Evolutionary conservation across 192 early-diverging fungal genomes (phyloP), one percentile per base, ranked within the genome.

Genomic region (Diversispora epigaea): DNA sequence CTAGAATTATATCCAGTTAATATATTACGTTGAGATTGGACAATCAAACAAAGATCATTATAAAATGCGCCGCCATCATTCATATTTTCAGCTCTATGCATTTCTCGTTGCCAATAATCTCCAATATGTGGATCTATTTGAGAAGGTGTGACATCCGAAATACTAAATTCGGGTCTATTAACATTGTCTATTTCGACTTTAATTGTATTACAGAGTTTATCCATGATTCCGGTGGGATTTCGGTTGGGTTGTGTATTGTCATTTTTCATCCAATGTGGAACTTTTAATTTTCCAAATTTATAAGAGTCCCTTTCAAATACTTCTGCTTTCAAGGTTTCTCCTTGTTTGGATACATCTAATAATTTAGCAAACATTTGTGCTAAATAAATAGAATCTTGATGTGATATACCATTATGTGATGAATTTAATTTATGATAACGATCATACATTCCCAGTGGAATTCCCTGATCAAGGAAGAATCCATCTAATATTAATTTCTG

Each of bases 301-400:
- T 62, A 56, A 17, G 11, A 4, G 58, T 82, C 80, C 4, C n/a
- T 14, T 3, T 12, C 7, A 12, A 32, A 39, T 1, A 75, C 71
- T 1, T 9, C 44, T 2, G 5, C 6, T 56, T 74, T 77, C 1
- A 82, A 32, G 4, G 39, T 68, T 41, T 79, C 44, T n/a, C 80
- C 78, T 73, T 79, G 80, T 49, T 82, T 82, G 6, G 78, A 58
- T 0, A 76, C 75, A 61, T 82, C 80, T 2, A 82, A 68, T 10
- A 82, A 45, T 17, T 69, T 46, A 15, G 78, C 75, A 65, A 56
- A 69, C 71, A 82, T 77, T 44, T 82, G 80, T 11, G 71, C 77
- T 11, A 81, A 54, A 49, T 81, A 81, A 15, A 76, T 55, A 0
- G 75, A 77, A 32, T 76, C 52, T 55, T 39, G 39, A 14, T 78